Evolutionary conservation across 2,329 filamentous ascomycete species (phyloP).

Genomic region (Arachnopeziza araneosa): DNA sequence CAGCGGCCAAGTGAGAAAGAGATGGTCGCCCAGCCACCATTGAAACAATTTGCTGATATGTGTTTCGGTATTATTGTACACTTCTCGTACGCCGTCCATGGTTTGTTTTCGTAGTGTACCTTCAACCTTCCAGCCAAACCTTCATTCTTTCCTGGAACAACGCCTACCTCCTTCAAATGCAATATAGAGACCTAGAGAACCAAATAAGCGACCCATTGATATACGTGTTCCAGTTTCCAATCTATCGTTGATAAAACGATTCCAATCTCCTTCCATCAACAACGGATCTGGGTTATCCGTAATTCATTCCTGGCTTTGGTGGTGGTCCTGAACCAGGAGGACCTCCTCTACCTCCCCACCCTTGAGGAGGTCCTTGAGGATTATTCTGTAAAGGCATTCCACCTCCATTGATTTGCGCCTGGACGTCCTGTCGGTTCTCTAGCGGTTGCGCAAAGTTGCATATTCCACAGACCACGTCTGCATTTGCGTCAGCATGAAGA

Average conservation of each 20-base stretch:
- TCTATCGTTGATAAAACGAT: too few relatives aligned
- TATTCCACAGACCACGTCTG: conserved; percentile 65
- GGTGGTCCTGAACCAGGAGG: conserved; percentile 13
- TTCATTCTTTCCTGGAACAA: neutral
- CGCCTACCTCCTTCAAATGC: too few relatives aligned
- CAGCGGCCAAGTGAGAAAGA: neutral
- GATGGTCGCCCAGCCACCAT: neutral
- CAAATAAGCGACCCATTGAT: too few relatives aligned
- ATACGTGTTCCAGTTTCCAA: neutral
- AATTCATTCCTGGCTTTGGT: neutral
- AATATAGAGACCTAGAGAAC: too few relatives aligned
- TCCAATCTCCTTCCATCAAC: neutral
- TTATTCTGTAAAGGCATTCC: conserved; percentile 26
- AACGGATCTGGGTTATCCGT: neutral
- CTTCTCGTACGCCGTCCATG: neutral
- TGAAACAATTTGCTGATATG: neutral
- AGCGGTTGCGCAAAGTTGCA: conserved; percentile 71
- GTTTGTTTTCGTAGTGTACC: neutral
- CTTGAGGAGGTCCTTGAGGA: conserved; percentile 17
- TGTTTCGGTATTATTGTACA: neutral
- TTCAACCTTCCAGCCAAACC: neutral
- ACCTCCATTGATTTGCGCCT: conserved; percentile 19
- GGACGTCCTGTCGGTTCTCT: conserved; percentile 34
- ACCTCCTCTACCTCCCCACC: conserved; percentile 24
- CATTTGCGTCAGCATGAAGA: too few relatives aligned